Percentiles rank a stretch among this genome's conserved stretches.
These are phyloP conservation scores for Phytophthora fragariae DNA, from an alignment of 352 stramenopile genomes.

Conservation along the genomic window DNA sequence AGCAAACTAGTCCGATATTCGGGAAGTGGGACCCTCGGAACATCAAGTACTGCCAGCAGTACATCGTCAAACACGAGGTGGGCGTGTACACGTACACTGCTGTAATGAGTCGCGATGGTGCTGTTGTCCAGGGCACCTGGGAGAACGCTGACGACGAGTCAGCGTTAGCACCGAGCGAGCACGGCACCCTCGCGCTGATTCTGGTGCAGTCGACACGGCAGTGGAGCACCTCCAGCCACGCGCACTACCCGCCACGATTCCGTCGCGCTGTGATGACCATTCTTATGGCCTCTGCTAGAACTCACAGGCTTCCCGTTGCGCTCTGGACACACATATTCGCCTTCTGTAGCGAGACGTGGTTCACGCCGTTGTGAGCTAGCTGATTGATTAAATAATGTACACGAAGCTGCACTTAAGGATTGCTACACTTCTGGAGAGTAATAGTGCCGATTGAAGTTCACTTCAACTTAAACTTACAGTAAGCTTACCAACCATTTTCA, in stretches of 20 bases:
- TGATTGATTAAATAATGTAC: background rate
- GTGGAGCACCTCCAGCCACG: conserved; percentile 60
- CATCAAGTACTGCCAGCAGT: conserved; percentile 63
- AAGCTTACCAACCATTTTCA: no score
- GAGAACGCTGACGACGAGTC: conserved; percentile 51
- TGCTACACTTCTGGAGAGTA: no score
- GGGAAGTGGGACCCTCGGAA: conserved; percentile 45
- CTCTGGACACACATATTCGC: conserved; percentile 64
- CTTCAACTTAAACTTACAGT: no score
- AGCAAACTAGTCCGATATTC: conserved; percentile 52
- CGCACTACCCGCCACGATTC: conserved; percentile 53
- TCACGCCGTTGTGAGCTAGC: conserved; percentile 20
- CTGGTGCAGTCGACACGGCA: conserved; percentile 46
- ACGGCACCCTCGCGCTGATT: conserved; percentile 67
- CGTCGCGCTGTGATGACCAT: conserved; percentile 43
- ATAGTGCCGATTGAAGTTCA: no score
- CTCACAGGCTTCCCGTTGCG: conserved; percentile 47
- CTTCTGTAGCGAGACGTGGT: conserved; percentile 71
- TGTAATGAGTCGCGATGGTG: conserved; percentile 45
- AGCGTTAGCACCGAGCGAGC: conserved; percentile 45
- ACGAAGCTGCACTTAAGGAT: conserved; percentile 1
- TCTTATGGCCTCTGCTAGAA: conserved; percentile 57
- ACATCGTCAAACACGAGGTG: conserved; percentile 67
- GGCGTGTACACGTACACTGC: conserved; percentile 64
- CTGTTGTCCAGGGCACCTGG: conserved; percentile 58